phyloP scores from a whole-genome alignment of 768 basidiomycete species.

The Sarcodon aspratus region DNA sequence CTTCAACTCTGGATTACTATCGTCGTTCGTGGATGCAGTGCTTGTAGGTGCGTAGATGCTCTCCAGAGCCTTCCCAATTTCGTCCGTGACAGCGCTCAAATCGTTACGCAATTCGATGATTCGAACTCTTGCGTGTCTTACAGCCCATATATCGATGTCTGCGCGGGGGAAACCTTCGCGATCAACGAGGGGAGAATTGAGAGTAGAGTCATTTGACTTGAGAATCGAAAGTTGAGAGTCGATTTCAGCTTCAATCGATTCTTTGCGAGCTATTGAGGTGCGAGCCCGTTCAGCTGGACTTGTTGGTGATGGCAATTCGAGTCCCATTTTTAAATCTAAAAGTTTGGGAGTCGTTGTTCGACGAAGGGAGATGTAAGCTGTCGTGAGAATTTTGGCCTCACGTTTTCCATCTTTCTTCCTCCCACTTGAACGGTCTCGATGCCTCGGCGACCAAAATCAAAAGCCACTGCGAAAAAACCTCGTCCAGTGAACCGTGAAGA shows the following conservation, averaged over 20 bases:
- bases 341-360: no score
- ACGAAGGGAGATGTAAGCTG: no score
- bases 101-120: constrained; percentile 83
- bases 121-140: constrained; percentile 61
- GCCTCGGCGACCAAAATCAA: background rate
- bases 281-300: no score
- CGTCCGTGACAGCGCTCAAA: constrained; percentile 47
- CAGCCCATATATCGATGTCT: constrained; percentile 76
- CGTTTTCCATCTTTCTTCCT: no score
- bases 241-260: constrained; percentile 64
- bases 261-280: constrained; percentile 56
- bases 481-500: constrained; percentile 40
- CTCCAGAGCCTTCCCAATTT: constrained; percentile 59
- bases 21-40: constrained; percentile 12
- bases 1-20: constrained; percentile 5
- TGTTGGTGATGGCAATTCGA: no score
- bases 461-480: constrained; percentile 18
- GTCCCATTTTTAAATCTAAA: no score
- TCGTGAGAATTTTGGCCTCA: no score
- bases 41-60: constrained; percentile 38
- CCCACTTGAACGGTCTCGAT: background rate
- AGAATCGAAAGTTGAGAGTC: constrained; percentile 51
- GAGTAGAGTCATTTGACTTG: constrained; percentile 46
- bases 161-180: constrained; percentile 81
- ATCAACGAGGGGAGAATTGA: constrained; percentile 73